Percentiles rank a stretch among this genome's conserved stretches.
Evolutionary conservation across 768 basidiomycete species (phyloP).

Genomic region (Chalciporus chontae): DNA sequence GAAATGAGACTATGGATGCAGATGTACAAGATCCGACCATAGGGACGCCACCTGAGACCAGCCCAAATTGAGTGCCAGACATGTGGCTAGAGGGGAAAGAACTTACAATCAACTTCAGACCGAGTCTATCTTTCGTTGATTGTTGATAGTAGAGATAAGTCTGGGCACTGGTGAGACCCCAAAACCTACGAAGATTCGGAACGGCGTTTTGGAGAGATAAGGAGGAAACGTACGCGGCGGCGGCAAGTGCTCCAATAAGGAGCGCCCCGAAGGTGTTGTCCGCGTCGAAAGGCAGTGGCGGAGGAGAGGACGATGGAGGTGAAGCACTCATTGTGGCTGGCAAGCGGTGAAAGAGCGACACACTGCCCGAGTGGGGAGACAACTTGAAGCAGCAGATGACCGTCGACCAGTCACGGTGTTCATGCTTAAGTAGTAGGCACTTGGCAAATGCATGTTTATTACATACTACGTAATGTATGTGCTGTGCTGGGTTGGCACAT

Average conservation of each 20-base stretch:
- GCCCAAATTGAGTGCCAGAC: conserved; percentile 30
- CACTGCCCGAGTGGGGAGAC: background rate
- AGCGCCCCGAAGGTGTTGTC: conserved; percentile 51
- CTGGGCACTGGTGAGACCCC: conserved; percentile 55
- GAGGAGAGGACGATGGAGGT: background rate
- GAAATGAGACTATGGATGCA: background rate
- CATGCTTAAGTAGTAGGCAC: no score
- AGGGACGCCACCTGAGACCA: conserved; percentile 30
- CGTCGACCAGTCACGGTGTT: no score
- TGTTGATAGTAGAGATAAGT: conserved; percentile 48
- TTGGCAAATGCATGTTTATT: no score
- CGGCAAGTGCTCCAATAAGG: conserved; percentile 49
- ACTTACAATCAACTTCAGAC: conserved; percentile 39
- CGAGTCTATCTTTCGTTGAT: conserved; percentile 30
- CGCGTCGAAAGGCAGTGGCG: conserved; percentile 30
- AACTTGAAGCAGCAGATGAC: no score
- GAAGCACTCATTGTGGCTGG: conserved; percentile 9
- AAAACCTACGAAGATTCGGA: conserved; percentile 39
- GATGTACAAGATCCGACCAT: conserved; percentile 6
- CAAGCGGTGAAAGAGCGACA: background rate
- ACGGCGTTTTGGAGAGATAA: background rate
- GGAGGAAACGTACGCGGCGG: conserved; percentile 43
- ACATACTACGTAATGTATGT: no score
- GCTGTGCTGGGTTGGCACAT: no score
- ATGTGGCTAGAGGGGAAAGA: background rate